Evolutionary conservation across 176 grass and related monocot genomes (phyloP).

Genomic region (Zoysia pacifica): DNA sequence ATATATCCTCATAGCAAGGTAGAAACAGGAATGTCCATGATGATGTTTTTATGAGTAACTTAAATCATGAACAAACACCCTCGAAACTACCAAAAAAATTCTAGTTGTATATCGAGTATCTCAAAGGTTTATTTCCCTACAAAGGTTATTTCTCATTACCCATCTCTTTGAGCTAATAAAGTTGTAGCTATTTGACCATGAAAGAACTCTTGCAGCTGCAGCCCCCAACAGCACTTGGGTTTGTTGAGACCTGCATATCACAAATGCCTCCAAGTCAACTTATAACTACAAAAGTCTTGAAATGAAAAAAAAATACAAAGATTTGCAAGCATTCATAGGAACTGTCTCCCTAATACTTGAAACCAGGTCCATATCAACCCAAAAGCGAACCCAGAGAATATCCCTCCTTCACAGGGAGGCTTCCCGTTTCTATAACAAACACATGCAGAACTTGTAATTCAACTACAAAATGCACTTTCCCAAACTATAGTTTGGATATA

Average conservation of each 20-base stretch:
- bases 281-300: not conserved
- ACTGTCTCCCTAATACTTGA: not conserved
- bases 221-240: conserved; percentile 59
- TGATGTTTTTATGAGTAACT: conserved; percentile 4
- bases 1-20: conserved; percentile 19
- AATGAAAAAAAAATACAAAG: not conserved
- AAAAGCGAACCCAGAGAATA: not conserved
- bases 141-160: conserved; percentile 1
- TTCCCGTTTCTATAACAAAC: not conserved
- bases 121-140: conserved; percentile 20
- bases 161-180: conserved; percentile 23
- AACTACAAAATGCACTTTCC: not conserved
- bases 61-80: conserved; percentile 4
- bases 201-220: conserved; percentile 69
- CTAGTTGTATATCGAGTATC: conserved; percentile 12
- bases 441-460: too few relatives aligned
- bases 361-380: not conserved
- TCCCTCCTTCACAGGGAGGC: not conserved
- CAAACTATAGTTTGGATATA: too few relatives aligned
- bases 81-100: conserved; percentile 25
- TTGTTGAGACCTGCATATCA: conserved; percentile 48
- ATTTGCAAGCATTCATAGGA: not conserved
- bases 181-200: conserved; percentile 47
- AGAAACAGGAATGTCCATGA: conserved; percentile 19
- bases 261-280: not conserved